phyloP scores from a whole-genome alignment of 306 rosid genomes.

The Rosa lucieae region DNA sequence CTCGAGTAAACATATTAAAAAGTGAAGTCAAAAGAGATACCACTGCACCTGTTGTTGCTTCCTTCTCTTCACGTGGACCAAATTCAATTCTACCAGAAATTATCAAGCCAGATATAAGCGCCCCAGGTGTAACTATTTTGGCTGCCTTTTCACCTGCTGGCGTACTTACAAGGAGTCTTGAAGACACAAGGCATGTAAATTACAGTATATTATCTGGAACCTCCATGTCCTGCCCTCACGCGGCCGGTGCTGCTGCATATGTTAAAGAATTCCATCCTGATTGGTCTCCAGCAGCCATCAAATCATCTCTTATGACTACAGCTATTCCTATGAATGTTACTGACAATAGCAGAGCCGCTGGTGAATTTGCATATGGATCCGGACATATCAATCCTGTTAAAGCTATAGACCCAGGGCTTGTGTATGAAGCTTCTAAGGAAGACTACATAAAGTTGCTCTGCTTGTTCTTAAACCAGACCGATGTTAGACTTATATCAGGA shows the following conservation, averaged over 20 bases:
- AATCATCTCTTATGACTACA: constrained; percentile 1
- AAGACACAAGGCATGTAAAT: neutral
- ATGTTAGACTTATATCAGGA: neutral
- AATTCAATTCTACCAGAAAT: neutral
- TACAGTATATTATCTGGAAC: neutral
- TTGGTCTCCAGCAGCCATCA: neutral
- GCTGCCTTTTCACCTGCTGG: neutral
- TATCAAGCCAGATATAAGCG: neutral
- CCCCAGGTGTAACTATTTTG: neutral
- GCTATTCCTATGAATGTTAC: neutral
- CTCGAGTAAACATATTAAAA: neutral
- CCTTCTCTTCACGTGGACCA: constrained; percentile 1
- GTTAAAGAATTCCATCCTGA: constrained; percentile 2
- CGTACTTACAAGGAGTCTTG: neutral
- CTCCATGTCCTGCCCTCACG: neutral
- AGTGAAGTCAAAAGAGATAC: neutral
- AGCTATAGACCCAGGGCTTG: neutral
- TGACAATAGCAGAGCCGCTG: neutral
- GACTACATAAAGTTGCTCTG: neutral
- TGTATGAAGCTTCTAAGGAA: neutral
- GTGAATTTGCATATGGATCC: neutral
- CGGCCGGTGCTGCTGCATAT: neutral
- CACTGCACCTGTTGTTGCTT: neutral
- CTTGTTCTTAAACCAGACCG: neutral
- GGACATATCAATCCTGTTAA: neutral